These are phyloP conservation scores for Sugiyamaella qingdaonensis DNA, from an alignment of 805 yeast genomes.

Conservation along the genomic window DNA sequence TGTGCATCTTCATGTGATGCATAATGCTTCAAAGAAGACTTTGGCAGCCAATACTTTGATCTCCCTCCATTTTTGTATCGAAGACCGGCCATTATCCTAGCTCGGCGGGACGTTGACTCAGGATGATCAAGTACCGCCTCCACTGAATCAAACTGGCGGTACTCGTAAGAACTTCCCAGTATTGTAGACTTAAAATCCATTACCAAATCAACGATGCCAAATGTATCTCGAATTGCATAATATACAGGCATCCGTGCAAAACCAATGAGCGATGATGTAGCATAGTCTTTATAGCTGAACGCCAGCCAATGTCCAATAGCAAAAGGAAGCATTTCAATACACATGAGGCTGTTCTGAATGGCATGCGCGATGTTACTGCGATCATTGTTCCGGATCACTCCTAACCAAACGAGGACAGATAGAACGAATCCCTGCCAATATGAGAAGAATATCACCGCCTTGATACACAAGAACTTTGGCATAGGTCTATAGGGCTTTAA, in stretches of 20 bases:
- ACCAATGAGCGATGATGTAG: conserved; percentile 56
- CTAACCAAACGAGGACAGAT: conserved; percentile 39
- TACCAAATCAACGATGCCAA: conserved; percentile 71
- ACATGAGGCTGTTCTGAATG: conserved; percentile 73
- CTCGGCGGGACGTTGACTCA: conserved; percentile 55
- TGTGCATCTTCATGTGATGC: background rate
- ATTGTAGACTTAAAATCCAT: conserved; percentile 70
- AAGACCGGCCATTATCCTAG: conserved; percentile 75
- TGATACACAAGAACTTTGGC: conserved; percentile 90
- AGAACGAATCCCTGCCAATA: conserved; percentile 86
- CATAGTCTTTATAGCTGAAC: conserved; percentile 72
- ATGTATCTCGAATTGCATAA: conserved; percentile 70
- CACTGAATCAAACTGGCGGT: conserved; percentile 76
- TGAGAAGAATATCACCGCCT: conserved; percentile 92
- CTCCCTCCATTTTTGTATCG: conserved; percentile 76
- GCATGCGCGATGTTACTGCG: conserved; percentile 44
- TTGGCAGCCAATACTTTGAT: conserved; percentile 74
- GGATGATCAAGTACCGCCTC: conserved; percentile 64
- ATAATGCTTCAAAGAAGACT: conserved; percentile 3
- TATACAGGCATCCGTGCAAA: conserved; percentile 59
- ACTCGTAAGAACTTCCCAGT: conserved; percentile 72
- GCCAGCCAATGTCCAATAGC: conserved; percentile 87
- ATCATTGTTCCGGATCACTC: conserved; percentile 32
- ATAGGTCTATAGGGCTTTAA: conserved; percentile 78
- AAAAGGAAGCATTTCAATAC: conserved; percentile 80